phyloP scores from a whole-genome alignment of 2,329 filamentous ascomycete species.

The Albophoma yamanashiensis region DNA sequence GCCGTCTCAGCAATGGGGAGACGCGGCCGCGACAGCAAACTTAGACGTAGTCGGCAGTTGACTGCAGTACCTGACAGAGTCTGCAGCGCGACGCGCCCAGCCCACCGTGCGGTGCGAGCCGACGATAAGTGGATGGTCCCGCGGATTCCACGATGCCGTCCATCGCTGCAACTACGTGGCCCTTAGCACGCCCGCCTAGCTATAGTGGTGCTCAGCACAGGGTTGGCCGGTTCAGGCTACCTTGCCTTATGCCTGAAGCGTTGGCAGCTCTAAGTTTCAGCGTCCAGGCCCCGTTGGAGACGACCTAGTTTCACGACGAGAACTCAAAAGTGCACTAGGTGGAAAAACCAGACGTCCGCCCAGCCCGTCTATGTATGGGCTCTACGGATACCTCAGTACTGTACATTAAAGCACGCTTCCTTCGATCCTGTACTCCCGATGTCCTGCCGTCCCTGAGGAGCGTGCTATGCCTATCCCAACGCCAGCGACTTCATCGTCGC shows the following conservation, averaged over 20 bases:
- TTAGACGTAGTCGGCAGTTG: neutral
- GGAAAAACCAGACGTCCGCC: neutral
- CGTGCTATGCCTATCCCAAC: slow-evolving; percentile 10
- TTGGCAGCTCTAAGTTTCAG: neutral
- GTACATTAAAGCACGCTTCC: slow-evolving; percentile 3
- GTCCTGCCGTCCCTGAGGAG: slow-evolving; percentile 3
- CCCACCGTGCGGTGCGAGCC: neutral
- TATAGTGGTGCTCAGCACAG: neutral
- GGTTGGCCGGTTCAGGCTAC: neutral
- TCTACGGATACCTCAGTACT: neutral
- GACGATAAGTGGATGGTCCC: neutral
- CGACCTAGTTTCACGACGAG: neutral
- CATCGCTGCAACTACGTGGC: neutral
- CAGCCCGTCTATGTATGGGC: neutral
- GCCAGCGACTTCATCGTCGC: slow-evolving; percentile 17
- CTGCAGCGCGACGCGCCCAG: neutral
- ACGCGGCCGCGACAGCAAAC: neutral
- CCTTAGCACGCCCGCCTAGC: neutral
- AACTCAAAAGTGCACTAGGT: neutral
- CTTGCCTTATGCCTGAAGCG: neutral
- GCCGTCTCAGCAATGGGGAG: neutral
- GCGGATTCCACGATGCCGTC: slow-evolving; percentile 1
- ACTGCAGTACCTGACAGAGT: neutral
- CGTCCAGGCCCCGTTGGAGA: neutral
- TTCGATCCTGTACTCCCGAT: slow-evolving; percentile 6